Evolutionary conservation across 371 early-diverging fungal genomes (phyloP), one percentile per base, ranked within the genome.

Genomic region (Mucor saturninus): DNA sequence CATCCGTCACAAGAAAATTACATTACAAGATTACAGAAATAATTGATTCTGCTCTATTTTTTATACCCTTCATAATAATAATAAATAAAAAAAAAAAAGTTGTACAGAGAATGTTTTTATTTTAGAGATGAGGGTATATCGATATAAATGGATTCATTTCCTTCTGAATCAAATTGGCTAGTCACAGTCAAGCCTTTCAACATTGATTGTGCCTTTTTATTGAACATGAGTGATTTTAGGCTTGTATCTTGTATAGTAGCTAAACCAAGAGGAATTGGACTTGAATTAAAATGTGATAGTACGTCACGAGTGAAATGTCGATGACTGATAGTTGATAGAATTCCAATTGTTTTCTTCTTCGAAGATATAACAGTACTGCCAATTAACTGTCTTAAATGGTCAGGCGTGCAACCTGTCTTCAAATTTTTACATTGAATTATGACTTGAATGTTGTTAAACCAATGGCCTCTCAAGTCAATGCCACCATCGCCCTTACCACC

Each of bases 401-500:
- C 79, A 30, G 81, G 81, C 13, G 72, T 74, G 49, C 75, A 76
- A 4, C 81, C 81, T 14, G 53, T 62, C 42, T 76, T 74, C 52
- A 66, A 51, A 37, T 74, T 74, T 56, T 81, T 77, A 57, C 78
- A 77, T 54, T 81, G 81, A 21, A 67, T 55, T 8, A 75, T 45
- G 11, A 71, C 40, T 50, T 38, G 35, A 32, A 54, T 46, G n/a
- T 56, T n/a, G 54, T 65, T 35, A 1, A 53, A 55, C 81, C 81
- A 81, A 5, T 51, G 32, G 3, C 81, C 81, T 39, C 72, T 51
- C 1, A 81, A 45, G 62, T 81, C 81, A 15, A 81, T 61, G 4
- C 81, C 81, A 26, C 77, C 64, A 55, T 81, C 81, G 8, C 72
- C 62, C 49, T 61, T 67, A 8, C 81, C 81, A 7, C 81, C 81